These are phyloP conservation scores for Heterobasidion irregulare DNA, from an alignment of 1,284 basidiomycete genomes.

Conservation along the genomic window DNA sequence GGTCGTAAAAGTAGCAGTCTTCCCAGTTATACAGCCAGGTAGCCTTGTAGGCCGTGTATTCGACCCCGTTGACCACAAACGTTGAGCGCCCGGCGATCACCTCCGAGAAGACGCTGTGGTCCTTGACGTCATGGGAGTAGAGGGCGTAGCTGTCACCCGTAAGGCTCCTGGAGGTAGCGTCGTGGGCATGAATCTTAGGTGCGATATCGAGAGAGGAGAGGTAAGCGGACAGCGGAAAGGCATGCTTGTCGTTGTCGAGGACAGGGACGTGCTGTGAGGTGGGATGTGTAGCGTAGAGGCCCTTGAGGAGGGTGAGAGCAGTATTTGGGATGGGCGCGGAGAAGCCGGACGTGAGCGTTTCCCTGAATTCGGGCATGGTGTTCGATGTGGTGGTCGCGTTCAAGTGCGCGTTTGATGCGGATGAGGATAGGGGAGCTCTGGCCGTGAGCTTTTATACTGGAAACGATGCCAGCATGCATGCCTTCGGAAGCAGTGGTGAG, in stretches of 20 bases:
- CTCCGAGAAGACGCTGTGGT: not conserved
- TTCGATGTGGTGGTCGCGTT: no score
- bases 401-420: no score
- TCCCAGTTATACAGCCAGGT: conserved; percentile 9
- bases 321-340: not conserved
- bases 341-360: no score
- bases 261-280: conserved; percentile 10
- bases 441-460: no score
- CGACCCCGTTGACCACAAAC: conserved; percentile 12
- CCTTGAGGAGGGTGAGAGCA: conserved; percentile 6
- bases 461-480: no score
- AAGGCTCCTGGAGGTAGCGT: not conserved
- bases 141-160: conserved; percentile 3
- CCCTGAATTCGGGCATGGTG: no score
- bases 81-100: conserved; percentile 10
- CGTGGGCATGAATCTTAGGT: conserved; percentile 7
- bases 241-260: conserved; percentile 1
- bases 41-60: conserved; percentile 15
- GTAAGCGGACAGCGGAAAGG: conserved; percentile 13
- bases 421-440: no score
- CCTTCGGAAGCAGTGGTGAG: no score
- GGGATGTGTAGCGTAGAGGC: conserved; percentile 6
- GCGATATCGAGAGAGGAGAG: conserved; percentile 7
- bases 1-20: conserved; percentile 10
- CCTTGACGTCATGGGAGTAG: not conserved